A percentile compares a stretch with the other conserved stretches of the same genome.
phyloP scores from a whole-genome alignment of 345 rosid genomes.

The Gynandropsis gynandra region DNA sequence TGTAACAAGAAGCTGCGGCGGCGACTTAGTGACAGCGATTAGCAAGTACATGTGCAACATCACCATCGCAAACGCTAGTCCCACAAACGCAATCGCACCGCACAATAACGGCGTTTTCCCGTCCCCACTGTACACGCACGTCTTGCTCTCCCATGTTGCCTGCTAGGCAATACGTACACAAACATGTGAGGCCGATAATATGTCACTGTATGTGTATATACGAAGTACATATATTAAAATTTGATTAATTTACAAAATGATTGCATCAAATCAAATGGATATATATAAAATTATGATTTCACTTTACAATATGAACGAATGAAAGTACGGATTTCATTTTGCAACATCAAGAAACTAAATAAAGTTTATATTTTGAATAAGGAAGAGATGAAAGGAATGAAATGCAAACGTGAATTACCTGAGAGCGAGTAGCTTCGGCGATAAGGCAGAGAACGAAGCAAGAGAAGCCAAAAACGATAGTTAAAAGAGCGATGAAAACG shows the following conservation, averaged over 20 bases:
- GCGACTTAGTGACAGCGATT: constrained; percentile 55
- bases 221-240: no score
- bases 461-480: constrained; percentile 57
- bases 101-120: constrained; percentile 71
- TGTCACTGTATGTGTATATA: no score
- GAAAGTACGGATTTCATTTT: no score
- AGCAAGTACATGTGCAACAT: constrained; percentile 57
- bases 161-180: constrained; percentile 15
- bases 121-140: constrained; percentile 63
- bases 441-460: constrained; percentile 78
- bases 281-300: no score
- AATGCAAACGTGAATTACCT: constrained; percentile 35
- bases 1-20: constrained; percentile 35
- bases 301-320: no score
- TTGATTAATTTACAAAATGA: no score
- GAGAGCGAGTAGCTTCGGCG: constrained; percentile 88
- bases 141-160: constrained; percentile 44
- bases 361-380: no score
- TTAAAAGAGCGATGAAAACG: constrained; percentile 38
- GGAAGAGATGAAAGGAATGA: neutral
- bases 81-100: constrained; percentile 48
- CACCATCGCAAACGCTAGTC: constrained; percentile 61
- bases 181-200: no score
- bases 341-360: no score
- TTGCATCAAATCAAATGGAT: no score